Conservation (phyloP, 2,329 filamentous ascomycete species). For the Talaromyces pinophilus region DNA sequence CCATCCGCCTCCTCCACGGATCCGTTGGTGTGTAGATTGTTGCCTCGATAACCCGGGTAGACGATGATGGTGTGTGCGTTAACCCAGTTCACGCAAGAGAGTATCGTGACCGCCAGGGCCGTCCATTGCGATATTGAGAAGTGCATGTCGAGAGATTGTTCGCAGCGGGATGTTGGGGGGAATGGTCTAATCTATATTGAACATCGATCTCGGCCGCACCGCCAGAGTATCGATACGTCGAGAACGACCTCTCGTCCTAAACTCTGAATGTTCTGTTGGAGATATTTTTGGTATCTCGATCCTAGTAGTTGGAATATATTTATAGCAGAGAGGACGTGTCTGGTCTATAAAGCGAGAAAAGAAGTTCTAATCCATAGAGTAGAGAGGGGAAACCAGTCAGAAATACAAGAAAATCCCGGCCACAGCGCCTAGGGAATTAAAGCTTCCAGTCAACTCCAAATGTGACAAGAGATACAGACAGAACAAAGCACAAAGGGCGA, state of each 20-base stretch:
- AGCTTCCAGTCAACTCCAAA: neutral
- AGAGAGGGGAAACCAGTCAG: constrained; percentile 12
- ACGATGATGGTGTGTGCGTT: constrained; percentile 73
- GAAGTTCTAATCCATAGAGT: neutral
- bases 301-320: neutral
- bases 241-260: constrained; percentile 1
- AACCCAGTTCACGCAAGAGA: constrained; percentile 39
- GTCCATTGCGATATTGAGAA: constrained; percentile 23
- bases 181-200: constrained; percentile 5
- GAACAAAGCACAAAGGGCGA: constrained; percentile 11
- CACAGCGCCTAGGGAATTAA: neutral
- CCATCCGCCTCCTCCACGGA: constrained; percentile 51
- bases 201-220: constrained; percentile 6
- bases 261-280: neutral
- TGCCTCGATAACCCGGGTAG: constrained; percentile 83
- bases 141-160: constrained; percentile 16
- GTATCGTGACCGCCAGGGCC: constrained; percentile 17
- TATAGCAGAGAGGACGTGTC: constrained; percentile 5
- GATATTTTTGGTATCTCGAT: neutral
- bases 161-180: neutral
- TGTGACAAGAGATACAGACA: constrained; percentile 11
- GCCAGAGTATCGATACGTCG: constrained; percentile 2
- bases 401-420: constrained; percentile 8
- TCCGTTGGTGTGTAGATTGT: constrained; percentile 78
- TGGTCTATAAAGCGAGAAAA: constrained; percentile 3